A percentile compares a stretch with the other conserved stretches of the same genome.
Conservation (phyloP, 164 flowering plant species). For the Magnolia officinalis region DNA sequence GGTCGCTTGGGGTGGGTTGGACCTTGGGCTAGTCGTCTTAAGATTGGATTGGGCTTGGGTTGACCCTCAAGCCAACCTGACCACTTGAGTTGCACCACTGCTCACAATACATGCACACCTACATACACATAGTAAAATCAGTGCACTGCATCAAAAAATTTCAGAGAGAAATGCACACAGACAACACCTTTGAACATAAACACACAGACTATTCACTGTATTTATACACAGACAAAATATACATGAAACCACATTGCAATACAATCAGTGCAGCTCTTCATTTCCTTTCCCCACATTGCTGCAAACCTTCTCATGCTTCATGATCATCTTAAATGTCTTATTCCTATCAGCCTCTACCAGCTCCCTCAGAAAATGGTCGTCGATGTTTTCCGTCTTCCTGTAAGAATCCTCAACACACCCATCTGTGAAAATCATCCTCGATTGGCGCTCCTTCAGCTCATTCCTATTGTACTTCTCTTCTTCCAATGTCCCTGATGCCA, state of each 20-base stretch:
- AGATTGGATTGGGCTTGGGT: too few species aligned
- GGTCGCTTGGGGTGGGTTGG: too few species aligned
- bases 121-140: too few species aligned
- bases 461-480: conserved; percentile 76
- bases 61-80: too few species aligned
- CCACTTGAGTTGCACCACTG: too few species aligned
- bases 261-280: background rate
- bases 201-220: too few species aligned
- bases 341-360: conserved; percentile 71
- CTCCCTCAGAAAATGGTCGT: conserved; percentile 75
- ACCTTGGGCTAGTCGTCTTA: too few species aligned
- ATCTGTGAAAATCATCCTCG: conserved; percentile 81
- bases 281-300: conserved; percentile 18
- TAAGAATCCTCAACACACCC: conserved; percentile 67
- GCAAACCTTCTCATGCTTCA: conserved; percentile 78
- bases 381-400: conserved; percentile 74
- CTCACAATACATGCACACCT: too few species aligned
- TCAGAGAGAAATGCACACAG: too few species aligned
- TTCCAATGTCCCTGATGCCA: conserved; percentile 69
- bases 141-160: too few species aligned
- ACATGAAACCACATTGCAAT: background rate
- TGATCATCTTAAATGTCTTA: conserved; percentile 58
- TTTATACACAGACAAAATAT: background rate
- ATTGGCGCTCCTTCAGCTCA: conserved; percentile 85
- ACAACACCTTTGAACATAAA: too few species aligned